Evolutionary conservation across 768 basidiomycete species (phyloP).

Genomic region (Ramaria rubella): DNA sequence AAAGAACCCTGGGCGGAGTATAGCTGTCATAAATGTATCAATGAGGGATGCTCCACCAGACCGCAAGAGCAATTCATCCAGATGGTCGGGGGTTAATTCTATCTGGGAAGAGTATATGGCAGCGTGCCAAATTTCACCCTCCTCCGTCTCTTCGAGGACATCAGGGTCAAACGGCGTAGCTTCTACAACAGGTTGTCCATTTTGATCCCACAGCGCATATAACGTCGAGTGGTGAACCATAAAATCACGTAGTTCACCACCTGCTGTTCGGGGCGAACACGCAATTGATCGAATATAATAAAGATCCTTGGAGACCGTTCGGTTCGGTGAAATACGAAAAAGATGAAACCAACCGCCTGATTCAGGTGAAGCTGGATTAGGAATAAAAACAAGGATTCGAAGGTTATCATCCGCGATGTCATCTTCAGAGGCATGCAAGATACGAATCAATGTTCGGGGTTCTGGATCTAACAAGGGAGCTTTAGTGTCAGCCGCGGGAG

Average conservation of each 20-base stretch:
- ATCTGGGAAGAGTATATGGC: slow-evolving; percentile 62
- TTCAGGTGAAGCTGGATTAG: slow-evolving; percentile 53
- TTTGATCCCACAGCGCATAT: slow-evolving; percentile 74
- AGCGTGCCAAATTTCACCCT: slow-evolving; percentile 40
- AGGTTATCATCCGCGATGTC: slow-evolving; percentile 40
- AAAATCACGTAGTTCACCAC: slow-evolving; percentile 77
- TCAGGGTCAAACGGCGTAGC: slow-evolving; percentile 41
- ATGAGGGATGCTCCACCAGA: slow-evolving; percentile 56
- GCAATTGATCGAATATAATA: slow-evolving; percentile 53
- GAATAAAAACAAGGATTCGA: slow-evolving; percentile 66
- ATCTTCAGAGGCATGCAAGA: slow-evolving; percentile 40
- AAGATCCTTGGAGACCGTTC: slow-evolving; percentile 9
- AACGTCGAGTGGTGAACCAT: slow-evolving; percentile 42
- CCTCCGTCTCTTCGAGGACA: slow-evolving; percentile 21
- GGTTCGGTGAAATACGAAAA: slow-evolving; percentile 28
- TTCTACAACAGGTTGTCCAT: slow-evolving; percentile 69
- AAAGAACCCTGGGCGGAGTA: slow-evolving; percentile 86
- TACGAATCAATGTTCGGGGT: slow-evolving; percentile 56
- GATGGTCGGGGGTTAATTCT: slow-evolving; percentile 77
- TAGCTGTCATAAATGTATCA: slow-evolving; percentile 71
- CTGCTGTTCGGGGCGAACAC: slow-evolving; percentile 51
- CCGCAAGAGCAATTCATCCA: slow-evolving; percentile 74
- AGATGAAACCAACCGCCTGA: slow-evolving; percentile 81
- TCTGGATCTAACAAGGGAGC: slow-evolving; percentile 51
- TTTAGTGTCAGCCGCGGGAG: slow-evolving; percentile 1